Conservation (phyloP, 306 rosid species). For the Aeschynomene evenia region DNA sequence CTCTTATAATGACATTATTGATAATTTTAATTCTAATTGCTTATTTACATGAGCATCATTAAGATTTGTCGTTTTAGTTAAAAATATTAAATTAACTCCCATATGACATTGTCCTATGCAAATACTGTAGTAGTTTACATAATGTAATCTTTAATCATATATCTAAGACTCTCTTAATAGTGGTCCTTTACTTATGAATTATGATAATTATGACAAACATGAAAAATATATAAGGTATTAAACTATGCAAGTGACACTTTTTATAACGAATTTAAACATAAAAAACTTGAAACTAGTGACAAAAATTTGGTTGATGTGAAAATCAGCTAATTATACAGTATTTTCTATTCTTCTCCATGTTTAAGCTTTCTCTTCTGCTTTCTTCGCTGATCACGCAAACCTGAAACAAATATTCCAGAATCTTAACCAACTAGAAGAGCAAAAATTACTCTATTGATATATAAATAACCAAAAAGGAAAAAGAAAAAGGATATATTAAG, state of each 20-base stretch:
- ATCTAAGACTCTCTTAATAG: no score
- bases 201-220: no score
- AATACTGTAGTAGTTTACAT: no score
- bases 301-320: slow-evolving; percentile 16
- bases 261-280: background rate
- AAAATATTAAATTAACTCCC: no score
- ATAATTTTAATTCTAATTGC: no score
- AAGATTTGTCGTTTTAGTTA: no score
- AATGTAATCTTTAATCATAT: no score
- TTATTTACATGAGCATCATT: no score
- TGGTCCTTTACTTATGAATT: no score
- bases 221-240: background rate
- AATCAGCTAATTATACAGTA: slow-evolving; percentile 1
- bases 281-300: background rate
- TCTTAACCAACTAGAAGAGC: background rate
- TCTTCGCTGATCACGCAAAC: slow-evolving; percentile 72
- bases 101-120: no score
- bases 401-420: slow-evolving; percentile 42
- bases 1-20: no score
- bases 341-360: slow-evolving; percentile 33
- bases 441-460: background rate
- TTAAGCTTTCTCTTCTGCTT: slow-evolving; percentile 56
- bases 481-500: background rate
- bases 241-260: background rate
- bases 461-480: background rate